Percentiles rank a stretch among this genome's conserved stretches.
Evolutionary conservation across 176 grass and related monocot species (phyloP).

Genomic region (Juncus inflexus): DNA sequence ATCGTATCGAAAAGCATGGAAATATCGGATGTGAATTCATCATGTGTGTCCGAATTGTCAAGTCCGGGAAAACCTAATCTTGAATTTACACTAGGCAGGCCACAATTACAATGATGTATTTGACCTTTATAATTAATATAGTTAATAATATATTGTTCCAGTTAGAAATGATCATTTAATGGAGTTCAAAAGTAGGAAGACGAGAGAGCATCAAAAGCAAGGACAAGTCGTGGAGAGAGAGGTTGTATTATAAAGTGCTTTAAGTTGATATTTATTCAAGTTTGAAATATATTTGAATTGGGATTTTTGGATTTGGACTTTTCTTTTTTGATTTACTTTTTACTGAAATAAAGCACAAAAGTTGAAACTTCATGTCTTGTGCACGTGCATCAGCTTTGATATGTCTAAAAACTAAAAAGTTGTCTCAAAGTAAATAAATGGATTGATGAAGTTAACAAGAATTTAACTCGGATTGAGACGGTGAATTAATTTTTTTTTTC

Average conservation of each 20-base stretch:
- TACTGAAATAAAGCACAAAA: constrained; percentile 28
- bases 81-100: constrained; percentile 53
- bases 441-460: too few relatives aligned
- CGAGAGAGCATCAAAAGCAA: constrained; percentile 15
- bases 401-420: not conserved
- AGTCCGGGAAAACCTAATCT: constrained; percentile 43
- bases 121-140: constrained; percentile 4
- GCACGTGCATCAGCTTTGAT: constrained; percentile 25
- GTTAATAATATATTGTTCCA: not conserved
- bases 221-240: constrained; percentile 4
- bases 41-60: constrained; percentile 41
- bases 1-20: constrained; percentile 38
- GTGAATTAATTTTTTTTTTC: too few relatives aligned
- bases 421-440: too few relatives aligned
- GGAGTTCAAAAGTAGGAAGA: constrained; percentile 11
- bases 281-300: constrained; percentile 11
- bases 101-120: constrained; percentile 12
- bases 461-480: too few relatives aligned
- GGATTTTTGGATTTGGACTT: not conserved
- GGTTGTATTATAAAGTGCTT: constrained; percentile 16
- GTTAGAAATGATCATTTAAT: constrained; percentile 15
- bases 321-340: constrained; percentile 27
- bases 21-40: constrained; percentile 40
- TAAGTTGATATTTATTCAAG: constrained; percentile 5
- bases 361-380: constrained; percentile 23